Evolutionary conservation across 208 protist species (phyloP), one percentile per base, ranked within the genome.

Genomic region (Sergeia podlipaevii): DNA sequence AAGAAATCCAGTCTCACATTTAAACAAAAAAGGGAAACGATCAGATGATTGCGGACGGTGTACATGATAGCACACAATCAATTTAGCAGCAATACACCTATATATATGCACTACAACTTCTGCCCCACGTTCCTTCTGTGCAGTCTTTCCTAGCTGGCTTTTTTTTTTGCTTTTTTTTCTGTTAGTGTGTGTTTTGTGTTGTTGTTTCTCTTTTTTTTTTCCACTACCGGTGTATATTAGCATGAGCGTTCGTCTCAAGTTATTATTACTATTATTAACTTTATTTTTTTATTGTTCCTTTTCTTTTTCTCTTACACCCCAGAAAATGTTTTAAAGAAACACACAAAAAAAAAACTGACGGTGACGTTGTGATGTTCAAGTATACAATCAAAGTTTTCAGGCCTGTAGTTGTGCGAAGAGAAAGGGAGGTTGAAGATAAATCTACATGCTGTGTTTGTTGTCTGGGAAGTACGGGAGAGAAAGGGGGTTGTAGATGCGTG

Each of bases 331-430:
- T 51, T 47, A 47, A 42, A 37, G 21, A 55, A 44, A 36, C 36
- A 63, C 47, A 68, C 47, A 68, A 41, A 64, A 58, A 4, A 45
- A 29, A 46, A 46, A 44, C 4, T 38, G 37, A 58, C 34, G 24
- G n/a, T 18, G 7, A 20, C 4, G 46, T 43, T 10, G 36, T 39
- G 18, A 21, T 26, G 8, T 39, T 43, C 2, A 11, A 34, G 17
- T 2, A 18, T 39, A 41, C n/a, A n/a, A n/a, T n/a, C n/a, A n/a
- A n/a, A n/a, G n/a, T n/a, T n/a, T n/a, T n/a, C n/a, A n/a, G n/a
- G n/a, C n/a, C n/a, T n/a, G n/a, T n/a, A n/a, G n/a, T n/a, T n/a
- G n/a, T n/a, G n/a, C n/a, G n/a, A n/a, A n/a, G n/a, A n/a, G n/a
- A n/a, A n/a, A n/a, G n/a, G n/a, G n/a, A n/a, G n/a, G n/a, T n/a